Evolutionary conservation across 768 basidiomycete species (phyloP), one percentile per base, ranked within the genome.

Genomic region (Russula sp.): DNA sequence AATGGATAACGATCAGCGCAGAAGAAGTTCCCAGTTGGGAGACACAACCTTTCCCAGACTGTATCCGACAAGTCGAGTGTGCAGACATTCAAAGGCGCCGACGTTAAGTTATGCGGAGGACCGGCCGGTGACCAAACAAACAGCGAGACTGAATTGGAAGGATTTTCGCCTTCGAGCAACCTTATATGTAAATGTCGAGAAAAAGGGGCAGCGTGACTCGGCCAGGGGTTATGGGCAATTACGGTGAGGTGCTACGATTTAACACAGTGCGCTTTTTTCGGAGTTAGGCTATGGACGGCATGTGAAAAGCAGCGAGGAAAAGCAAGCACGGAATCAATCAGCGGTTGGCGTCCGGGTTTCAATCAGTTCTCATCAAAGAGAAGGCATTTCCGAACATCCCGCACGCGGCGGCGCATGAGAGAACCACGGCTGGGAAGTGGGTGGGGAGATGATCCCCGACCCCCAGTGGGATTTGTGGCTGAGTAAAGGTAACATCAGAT

Each of bases 121-220:
- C 22, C 61, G 62, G n/a, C 62, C 65, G 65, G 65, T 10, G 62
- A 59, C 65, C 57, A 64, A 63, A 64, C 34, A 64, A 66, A 59
- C 32, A 39, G 65, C 65, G 62, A 55, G 54, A 64, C 56, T 64
- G 62, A 64, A 66, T 64, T 58, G 39, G 62, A 66, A 64, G 58
- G 65, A 66, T 66, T 66, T 64, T 66, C 65, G 62, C 65, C 65
- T 64, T 64, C 62, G 65, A 48, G 49, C 65, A 64, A 66, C 62
- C 65, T 66, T 66, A 63, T 64, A 55, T 64, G 62, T 49, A 31
- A 54, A 31, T 47, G 16, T 31, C 45, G 39, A n/a, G 18, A 42
- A 42, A 59, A 57, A 22, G 40, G 51, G 50, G 45, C 20, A 10
- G 45, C 57, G 50, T 48, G 51, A 63, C 34, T 34, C 42, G 53